Evolutionary conservation across 305 asterid species (phyloP).

Genomic region (Salvia sclarea): DNA sequence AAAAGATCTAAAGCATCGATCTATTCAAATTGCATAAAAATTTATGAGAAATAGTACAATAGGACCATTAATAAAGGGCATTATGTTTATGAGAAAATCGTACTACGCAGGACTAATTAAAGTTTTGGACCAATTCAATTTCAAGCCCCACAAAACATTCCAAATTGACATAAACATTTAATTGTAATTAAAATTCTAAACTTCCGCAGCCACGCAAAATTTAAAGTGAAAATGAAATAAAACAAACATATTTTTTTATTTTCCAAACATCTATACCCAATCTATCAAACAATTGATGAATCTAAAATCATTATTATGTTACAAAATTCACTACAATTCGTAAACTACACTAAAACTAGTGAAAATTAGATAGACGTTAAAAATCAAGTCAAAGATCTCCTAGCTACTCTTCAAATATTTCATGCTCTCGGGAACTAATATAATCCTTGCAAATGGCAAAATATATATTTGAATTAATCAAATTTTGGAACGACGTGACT

Average conservation of each 20-base stretch:
- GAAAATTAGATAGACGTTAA: too few relatives aligned
- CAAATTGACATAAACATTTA: background rate
- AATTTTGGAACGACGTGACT: background rate
- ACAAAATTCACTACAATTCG: background rate
- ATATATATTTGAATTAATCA: background rate
- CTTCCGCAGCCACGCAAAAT: background rate
- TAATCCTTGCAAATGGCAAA: background rate
- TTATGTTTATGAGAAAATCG: background rate
- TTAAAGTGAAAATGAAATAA: too few relatives aligned
- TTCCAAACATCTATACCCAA: too few relatives aligned
- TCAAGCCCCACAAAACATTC: conserved; percentile 19
- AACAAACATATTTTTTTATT: too few relatives aligned
- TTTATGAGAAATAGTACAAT: background rate
- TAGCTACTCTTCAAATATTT: too few relatives aligned
- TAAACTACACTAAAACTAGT: too few relatives aligned
- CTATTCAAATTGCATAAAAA: background rate
- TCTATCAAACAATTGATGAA: too few relatives aligned
- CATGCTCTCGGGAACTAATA: background rate
- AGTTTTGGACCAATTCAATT: background rate
- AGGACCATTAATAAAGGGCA: background rate
- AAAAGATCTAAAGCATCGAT: background rate
- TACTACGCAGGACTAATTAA: background rate
- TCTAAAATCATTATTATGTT: too few relatives aligned
- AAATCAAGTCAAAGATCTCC: too few relatives aligned
- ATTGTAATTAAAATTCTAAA: background rate